Conservation (phyloP, 108 stramenopile genomes). For the Poteriospumella lacustris region DNA sequence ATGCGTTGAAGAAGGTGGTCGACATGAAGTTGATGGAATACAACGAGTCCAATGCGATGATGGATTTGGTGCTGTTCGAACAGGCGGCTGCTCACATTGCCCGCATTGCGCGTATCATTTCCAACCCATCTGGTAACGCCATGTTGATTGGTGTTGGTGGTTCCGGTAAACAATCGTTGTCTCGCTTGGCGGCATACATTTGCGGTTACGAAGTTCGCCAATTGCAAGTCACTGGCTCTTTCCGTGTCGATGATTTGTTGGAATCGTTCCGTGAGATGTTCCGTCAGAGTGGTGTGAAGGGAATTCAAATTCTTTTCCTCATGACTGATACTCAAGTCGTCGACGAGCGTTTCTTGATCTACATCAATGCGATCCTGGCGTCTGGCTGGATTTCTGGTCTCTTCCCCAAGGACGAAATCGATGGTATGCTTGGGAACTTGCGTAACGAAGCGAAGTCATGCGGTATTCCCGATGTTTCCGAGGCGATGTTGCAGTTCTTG, state of each 20-base stretch:
- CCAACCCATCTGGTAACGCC: conserved; percentile 74
- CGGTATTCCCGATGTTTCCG: conserved; percentile 67
- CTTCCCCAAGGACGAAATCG: conserved; percentile 75
- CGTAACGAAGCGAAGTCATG: conserved; percentile 70
- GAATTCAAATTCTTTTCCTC: conserved; percentile 66
- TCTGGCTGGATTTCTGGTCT: conserved; percentile 79
- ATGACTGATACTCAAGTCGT: conserved; percentile 83
- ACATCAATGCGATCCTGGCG: conserved; percentile 77
- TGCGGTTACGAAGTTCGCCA: conserved; percentile 72
- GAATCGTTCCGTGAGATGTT: conserved; percentile 73
- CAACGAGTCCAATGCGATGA: conserved; percentile 77
- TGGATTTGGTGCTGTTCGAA: conserved; percentile 81
- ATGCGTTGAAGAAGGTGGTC: conserved; percentile 54
- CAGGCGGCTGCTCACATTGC: conserved; percentile 76
- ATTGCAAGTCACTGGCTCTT: conserved; percentile 65
- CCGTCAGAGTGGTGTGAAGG: conserved; percentile 63
- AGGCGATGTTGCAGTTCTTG: conserved; percentile 65
- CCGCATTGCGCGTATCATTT: conserved; percentile 73
- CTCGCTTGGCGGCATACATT: conserved; percentile 74
- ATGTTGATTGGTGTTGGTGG: conserved; percentile 85
- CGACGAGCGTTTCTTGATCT: conserved; percentile 75
- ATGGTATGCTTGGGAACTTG: conserved; percentile 62
- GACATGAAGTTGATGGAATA: conserved; percentile 69
- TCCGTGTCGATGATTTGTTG: conserved; percentile 67
- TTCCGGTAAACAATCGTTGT: conserved; percentile 72